phyloP scores from a whole-genome alignment of 352 stramenopile species.

The Phytophthora pseudosyringae region DNA sequence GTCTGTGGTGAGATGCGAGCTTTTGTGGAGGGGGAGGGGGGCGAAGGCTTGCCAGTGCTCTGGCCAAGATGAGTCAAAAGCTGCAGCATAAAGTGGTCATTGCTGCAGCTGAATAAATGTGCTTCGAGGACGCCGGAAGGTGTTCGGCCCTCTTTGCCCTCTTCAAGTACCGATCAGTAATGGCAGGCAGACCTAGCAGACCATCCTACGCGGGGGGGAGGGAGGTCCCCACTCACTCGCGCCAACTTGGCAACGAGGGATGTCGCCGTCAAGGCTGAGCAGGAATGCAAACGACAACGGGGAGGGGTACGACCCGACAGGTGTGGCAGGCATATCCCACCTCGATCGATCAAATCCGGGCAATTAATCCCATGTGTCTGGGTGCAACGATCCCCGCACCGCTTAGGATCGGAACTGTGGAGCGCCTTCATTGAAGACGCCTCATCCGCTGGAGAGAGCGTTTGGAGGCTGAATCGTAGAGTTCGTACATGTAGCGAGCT shows the following conservation, averaged over 20 bases:
- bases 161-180: slow-evolving; percentile 17
- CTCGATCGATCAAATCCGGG: slow-evolving; percentile 29
- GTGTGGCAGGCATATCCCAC: slow-evolving; percentile 14
- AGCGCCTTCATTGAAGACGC: slow-evolving; percentile 9
- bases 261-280: background rate
- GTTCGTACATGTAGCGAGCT: background rate
- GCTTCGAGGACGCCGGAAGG: background rate
- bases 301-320: slow-evolving; percentile 3
- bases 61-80: no score
- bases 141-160: background rate
- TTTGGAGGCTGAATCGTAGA: background rate
- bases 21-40: background rate
- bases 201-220: background rate
- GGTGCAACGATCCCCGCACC: slow-evolving; percentile 25
- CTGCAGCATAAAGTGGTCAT: background rate
- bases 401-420: slow-evolving; percentile 20
- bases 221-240: no score
- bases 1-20: no score
- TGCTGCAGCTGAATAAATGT: slow-evolving; percentile 13
- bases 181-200: background rate
- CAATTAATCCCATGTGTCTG: slow-evolving; percentile 38
- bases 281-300: slow-evolving; percentile 11
- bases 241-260: background rate
- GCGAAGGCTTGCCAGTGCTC: no score
- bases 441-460: background rate